A percentile compares a stretch with the other conserved stretches of the same genome.
phyloP scores from a whole-genome alignment of 257 asterid genomes.

The Solanum dulcamara region DNA sequence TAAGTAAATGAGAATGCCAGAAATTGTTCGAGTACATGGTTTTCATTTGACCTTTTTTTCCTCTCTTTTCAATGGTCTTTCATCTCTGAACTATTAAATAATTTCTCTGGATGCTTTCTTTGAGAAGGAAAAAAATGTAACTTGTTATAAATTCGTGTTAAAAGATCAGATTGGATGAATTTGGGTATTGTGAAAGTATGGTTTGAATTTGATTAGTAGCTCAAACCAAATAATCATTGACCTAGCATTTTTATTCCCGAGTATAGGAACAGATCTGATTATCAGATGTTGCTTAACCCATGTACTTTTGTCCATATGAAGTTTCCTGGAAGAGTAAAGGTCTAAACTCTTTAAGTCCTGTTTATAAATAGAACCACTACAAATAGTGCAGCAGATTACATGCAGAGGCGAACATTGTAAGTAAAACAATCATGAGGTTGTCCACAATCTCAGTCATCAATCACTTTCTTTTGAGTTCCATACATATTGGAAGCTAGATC shows the following conservation, averaged over 20 bases:
- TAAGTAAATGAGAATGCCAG: neutral
- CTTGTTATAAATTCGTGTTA: neutral
- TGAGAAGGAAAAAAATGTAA: neutral
- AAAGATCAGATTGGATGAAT: neutral
- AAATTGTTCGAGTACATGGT: neutral
- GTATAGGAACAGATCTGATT: neutral
- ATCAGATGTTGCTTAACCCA: neutral
- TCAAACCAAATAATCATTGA: neutral
- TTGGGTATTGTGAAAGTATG: neutral
- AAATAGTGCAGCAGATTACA: neutral
- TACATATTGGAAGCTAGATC: neutral
- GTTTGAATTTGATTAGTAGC: neutral
- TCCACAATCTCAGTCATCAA: neutral
- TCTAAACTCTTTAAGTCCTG: neutral
- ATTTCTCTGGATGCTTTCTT: neutral
- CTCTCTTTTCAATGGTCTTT: neutral
- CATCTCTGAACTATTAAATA: neutral
- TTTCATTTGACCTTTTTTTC: neutral
- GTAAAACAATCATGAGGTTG: neutral
- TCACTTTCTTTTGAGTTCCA: neutral
- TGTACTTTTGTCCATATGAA: neutral
- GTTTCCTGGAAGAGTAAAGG: neutral
- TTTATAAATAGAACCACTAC: neutral
- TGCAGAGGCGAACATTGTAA: neutral
- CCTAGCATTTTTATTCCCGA: neutral